Evolutionary conservation across 768 basidiomycete species (phyloP).

Genomic region (Floccularia luteovirens): DNA sequence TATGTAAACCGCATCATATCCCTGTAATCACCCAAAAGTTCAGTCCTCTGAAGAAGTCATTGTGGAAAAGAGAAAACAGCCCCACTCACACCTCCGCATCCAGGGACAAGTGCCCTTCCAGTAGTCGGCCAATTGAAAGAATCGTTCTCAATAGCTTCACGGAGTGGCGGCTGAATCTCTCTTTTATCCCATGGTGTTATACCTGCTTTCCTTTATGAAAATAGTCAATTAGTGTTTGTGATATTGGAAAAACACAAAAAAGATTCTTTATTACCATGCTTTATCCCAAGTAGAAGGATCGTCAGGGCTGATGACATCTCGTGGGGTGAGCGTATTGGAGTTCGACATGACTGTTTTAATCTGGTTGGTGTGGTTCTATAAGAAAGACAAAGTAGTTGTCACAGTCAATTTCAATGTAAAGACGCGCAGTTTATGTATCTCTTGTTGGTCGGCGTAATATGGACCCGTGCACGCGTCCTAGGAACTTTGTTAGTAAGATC

Average conservation of each 20-base stretch:
- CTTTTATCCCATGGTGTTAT: slow-evolving; percentile 63
- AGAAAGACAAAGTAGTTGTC: too few relatives aligned
- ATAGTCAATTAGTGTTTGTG: too few relatives aligned
- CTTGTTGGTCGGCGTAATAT: too few relatives aligned
- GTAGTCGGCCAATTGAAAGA: slow-evolving; percentile 32
- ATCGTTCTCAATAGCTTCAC: slow-evolving; percentile 38
- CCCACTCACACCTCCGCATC: slow-evolving; percentile 39
- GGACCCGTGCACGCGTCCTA: too few relatives aligned
- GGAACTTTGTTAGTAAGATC: too few relatives aligned
- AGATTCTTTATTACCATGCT: slow-evolving; percentile 8
- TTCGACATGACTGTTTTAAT: neutral
- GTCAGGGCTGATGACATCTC: slow-evolving; percentile 4
- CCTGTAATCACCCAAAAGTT: slow-evolving; percentile 27
- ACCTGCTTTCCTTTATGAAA: slow-evolving; percentile 40
- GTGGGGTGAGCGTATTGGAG: neutral
- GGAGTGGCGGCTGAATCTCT: slow-evolving; percentile 45
- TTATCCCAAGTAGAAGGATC: slow-evolving; percentile 7
- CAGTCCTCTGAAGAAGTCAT: neutral
- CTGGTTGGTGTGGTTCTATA: too few relatives aligned
- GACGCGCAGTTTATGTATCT: too few relatives aligned
- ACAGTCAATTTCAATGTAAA: too few relatives aligned
- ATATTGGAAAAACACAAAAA: too few relatives aligned
- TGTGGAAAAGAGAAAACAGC: neutral
- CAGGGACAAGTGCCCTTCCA: slow-evolving; percentile 24
- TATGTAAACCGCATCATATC: slow-evolving; percentile 53